Percentiles rank a stretch among this genome's conserved stretches.
These are phyloP conservation scores for Malus fusca DNA, from an alignment of 306 rosid genomes.

Conservation along the genomic window DNA sequence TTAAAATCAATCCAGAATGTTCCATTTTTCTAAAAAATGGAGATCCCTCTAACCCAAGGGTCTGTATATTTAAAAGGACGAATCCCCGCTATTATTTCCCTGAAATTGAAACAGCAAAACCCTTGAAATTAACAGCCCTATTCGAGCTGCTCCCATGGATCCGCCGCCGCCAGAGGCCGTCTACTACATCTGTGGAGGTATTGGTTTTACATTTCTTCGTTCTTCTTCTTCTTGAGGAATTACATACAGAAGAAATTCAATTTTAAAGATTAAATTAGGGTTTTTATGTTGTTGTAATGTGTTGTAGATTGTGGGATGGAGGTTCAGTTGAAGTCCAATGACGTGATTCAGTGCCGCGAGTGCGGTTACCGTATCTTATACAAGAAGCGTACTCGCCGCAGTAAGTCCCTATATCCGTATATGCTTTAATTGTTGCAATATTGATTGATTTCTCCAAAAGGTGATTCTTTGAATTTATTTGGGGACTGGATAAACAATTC, in stretches of 20 bases:
- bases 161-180: conserved; percentile 73
- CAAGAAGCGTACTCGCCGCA: conserved; percentile 98
- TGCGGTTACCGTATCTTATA: conserved; percentile 91
- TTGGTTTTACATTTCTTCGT: not conserved
- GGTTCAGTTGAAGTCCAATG: conserved; percentile 75
- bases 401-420: conserved; percentile 28
- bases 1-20: no score
- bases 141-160: conserved; percentile 33
- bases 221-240: not conserved
- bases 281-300: not conserved
- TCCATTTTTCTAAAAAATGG: no score
- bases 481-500: not conserved
- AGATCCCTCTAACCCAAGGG: no score
- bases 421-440: not conserved
- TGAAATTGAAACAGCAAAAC: not conserved
- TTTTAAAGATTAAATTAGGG: not conserved
- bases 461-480: not conserved
- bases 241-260: not conserved
- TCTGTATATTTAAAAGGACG: not conserved
- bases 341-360: conserved; percentile 91
- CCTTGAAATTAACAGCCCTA: not conserved
- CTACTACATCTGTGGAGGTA: conserved; percentile 65
- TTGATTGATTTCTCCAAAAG: not conserved
- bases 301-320: conserved; percentile 83
- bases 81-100: not conserved